Evolutionary conservation across 2,329 filamentous ascomycete species (phyloP).

Genomic region (Colletotrichum kahawae): DNA sequence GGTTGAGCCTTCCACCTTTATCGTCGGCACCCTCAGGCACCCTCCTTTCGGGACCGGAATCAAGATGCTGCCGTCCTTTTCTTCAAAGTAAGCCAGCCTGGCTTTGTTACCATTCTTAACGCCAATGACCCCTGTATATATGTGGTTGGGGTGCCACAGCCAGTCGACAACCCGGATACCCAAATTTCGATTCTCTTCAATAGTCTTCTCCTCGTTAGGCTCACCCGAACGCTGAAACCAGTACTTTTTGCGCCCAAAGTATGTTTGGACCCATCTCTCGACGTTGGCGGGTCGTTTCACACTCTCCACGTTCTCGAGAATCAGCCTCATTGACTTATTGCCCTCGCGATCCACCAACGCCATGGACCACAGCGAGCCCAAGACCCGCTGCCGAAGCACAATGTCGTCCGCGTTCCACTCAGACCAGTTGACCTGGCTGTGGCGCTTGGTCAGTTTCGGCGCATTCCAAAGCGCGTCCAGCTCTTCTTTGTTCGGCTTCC

Average conservation of each 20-base stretch:
- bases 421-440: slow-evolving; percentile 67
- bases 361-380: slow-evolving; percentile 71
- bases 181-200: not conserved
- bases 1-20: slow-evolving; percentile 18
- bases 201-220: not conserved
- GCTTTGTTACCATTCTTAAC: not conserved
- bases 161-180: not conserved
- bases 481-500: slow-evolving; percentile 26
- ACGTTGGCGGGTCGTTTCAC: slow-evolving; percentile 6
- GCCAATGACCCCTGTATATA: not conserved
- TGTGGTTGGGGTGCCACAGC: not conserved
- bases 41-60: not conserved
- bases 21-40: slow-evolving; percentile 1
- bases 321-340: slow-evolving; percentile 38
- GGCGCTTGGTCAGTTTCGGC: slow-evolving; percentile 72
- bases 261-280: not conserved
- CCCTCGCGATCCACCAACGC: slow-evolving; percentile 27
- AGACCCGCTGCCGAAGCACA: slow-evolving; percentile 57
- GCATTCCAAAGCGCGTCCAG: slow-evolving; percentile 54
- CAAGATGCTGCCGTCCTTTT: not conserved
- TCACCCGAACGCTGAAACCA: not conserved
- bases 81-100: not conserved
- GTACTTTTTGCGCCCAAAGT: not conserved
- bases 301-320: slow-evolving; percentile 40
- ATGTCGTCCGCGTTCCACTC: slow-evolving; percentile 60